A percentile compares a stretch with the other conserved stretches of the same genome.
phyloP scores from a whole-genome alignment of 192 early-diverging fungal genomes.

The Backusella parvicylindrica region DNA sequence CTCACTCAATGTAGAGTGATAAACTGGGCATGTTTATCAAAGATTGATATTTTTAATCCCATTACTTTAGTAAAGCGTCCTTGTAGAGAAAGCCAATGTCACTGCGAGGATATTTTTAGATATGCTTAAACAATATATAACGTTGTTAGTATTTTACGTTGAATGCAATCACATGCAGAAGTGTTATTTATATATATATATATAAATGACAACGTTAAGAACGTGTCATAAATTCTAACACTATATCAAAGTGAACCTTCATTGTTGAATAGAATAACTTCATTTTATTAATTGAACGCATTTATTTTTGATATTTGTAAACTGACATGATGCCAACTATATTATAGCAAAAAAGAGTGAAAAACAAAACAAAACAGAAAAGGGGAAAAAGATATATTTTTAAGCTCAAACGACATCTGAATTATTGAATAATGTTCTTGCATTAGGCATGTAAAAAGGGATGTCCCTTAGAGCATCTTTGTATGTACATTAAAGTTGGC shows the following conservation, averaged over 20 bases:
- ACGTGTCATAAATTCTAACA: background rate
- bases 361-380: background rate
- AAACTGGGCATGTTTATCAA: background rate
- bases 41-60: background rate
- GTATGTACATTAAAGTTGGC: background rate
- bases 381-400: background rate
- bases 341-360: background rate
- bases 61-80: background rate
- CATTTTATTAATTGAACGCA: background rate
- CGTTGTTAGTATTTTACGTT: background rate
- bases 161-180: background rate
- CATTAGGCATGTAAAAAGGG: background rate
- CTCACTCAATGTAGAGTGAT: background rate
- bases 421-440: background rate
- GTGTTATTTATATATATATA: background rate
- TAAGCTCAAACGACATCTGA: background rate
- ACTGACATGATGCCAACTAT: background rate
- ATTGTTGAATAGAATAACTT: no score
- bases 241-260: no score
- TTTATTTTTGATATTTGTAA: background rate
- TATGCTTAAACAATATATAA: background rate
- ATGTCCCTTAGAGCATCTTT: background rate
- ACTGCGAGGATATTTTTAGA: background rate
- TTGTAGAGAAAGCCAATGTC: background rate
- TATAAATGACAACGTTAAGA: background rate